A percentile compares a stretch with the other conserved stretches of the same genome.
These are phyloP conservation scores for Cardamine occulta DNA, from an alignment of 345 rosid genomes.

Conservation along the genomic window DNA sequence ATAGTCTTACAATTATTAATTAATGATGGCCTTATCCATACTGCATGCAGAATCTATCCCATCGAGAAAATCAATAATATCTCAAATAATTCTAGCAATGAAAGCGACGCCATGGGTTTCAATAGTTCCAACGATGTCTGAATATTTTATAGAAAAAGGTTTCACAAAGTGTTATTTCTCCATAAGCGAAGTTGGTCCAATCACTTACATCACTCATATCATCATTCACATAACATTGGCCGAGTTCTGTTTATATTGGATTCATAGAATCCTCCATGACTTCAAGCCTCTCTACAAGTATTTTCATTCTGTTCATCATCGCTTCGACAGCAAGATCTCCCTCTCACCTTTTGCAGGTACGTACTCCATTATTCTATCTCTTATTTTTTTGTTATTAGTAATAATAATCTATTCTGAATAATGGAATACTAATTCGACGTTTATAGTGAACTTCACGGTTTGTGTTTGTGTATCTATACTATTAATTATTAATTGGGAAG, in stretches of 20 bases:
- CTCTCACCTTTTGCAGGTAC: slow-evolving; percentile 32
- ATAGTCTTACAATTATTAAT: background rate
- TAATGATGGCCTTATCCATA: background rate
- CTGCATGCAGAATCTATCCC: slow-evolving; percentile 26
- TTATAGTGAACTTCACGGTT: no score
- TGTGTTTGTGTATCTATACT: no score
- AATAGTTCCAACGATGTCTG: background rate
- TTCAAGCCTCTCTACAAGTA: slow-evolving; percentile 21
- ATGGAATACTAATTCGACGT: no score
- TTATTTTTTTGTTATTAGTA: no score
- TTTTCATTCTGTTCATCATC: slow-evolving; percentile 21
- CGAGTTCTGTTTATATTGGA: slow-evolving; percentile 25
- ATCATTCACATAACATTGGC: background rate
- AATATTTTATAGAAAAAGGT: slow-evolving; percentile 15
- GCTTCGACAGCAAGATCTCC: background rate
- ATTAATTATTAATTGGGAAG: no score
- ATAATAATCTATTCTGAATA: no score
- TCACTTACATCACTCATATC: slow-evolving; percentile 8
- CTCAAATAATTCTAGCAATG: slow-evolving; percentile 15
- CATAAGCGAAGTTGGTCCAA: slow-evolving; percentile 20
- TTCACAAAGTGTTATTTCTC: slow-evolving; percentile 19
- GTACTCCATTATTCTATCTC: background rate
- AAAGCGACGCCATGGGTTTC: slow-evolving; percentile 24
- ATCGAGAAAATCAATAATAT: background rate
- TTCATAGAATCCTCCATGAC: slow-evolving; percentile 21